A percentile compares a stretch with the other conserved stretches of the same genome.
Conservation (phyloP, 75 land plant species). For the Picea sitchensis region DNA sequence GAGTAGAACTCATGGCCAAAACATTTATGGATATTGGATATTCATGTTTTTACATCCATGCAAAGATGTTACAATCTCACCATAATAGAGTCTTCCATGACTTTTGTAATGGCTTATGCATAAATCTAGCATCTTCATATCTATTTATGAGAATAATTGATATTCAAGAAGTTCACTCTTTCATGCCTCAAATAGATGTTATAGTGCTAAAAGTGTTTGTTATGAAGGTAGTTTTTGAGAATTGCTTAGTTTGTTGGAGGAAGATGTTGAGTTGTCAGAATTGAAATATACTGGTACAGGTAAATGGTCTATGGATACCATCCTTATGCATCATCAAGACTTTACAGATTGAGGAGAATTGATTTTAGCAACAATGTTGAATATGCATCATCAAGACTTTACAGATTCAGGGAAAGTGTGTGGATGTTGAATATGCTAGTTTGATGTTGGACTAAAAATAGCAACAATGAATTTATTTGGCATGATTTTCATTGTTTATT, state of each 20-base stretch:
- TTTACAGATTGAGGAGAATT: slow-evolving; percentile 87
- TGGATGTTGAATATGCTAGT: too few species aligned
- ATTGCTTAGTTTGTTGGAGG: too few species aligned
- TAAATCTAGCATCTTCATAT: slow-evolving; percentile 40
- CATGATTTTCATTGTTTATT: too few species aligned
- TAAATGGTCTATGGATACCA: slow-evolving; percentile 61
- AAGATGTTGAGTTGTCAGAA: slow-evolving; percentile 13
- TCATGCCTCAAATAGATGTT: too few species aligned
- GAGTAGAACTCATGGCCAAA: slow-evolving; percentile 37
- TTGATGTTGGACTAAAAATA: slow-evolving; percentile 13
- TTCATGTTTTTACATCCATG: slow-evolving; percentile 41
- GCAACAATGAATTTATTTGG: too few species aligned
- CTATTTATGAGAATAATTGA: slow-evolving; percentile 36
- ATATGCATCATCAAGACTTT: too few species aligned
- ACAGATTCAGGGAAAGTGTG: too few species aligned
- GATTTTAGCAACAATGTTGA: slow-evolving; percentile 81
- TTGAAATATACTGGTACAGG: slow-evolving; percentile 19
- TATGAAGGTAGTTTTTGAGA: too few species aligned
- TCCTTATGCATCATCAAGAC: slow-evolving; percentile 74
- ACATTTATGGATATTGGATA: slow-evolving; percentile 36
- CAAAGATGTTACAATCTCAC: slow-evolving; percentile 38
- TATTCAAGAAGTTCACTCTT: slow-evolving; percentile 12
- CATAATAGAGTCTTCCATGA: slow-evolving; percentile 36
- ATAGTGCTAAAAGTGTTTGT: too few species aligned
- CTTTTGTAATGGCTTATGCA: slow-evolving; percentile 34